Conservation (phyloP, 108 stramenopile species). For the Fistulifera solaris region DNA sequence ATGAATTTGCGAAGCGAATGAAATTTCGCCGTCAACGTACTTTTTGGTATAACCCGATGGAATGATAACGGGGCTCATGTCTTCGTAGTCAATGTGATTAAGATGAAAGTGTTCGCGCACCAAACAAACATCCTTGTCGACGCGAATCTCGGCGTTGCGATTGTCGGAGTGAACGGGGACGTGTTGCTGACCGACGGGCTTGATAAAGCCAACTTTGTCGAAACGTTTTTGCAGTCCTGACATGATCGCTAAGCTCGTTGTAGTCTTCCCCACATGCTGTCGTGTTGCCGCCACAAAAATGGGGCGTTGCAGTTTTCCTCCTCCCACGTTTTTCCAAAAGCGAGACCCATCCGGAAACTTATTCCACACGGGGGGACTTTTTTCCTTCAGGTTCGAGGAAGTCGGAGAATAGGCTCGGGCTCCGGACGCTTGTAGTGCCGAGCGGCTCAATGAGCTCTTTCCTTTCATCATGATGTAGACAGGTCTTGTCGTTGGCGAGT, state of each 20-base stretch:
- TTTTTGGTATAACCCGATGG: slow-evolving; percentile 76
- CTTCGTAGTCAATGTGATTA: slow-evolving; percentile 51
- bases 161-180: slow-evolving; percentile 25
- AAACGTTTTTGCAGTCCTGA: slow-evolving; percentile 81
- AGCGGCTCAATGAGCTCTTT: too few species aligned
- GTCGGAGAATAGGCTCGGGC: too few species aligned
- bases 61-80: slow-evolving; percentile 86
- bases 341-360: slow-evolving; percentile 6
- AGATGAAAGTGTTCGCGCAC: slow-evolving; percentile 69
- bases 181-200: slow-evolving; percentile 72
- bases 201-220: slow-evolving; percentile 84
- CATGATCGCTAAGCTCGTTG: slow-evolving; percentile 67
- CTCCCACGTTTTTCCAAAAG: slow-evolving; percentile 1
- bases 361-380: neutral
- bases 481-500: too few species aligned
- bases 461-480: too few species aligned
- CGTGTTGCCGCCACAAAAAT: slow-evolving; percentile 82
- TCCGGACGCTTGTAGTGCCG: too few species aligned
- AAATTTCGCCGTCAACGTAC: slow-evolving; percentile 77
- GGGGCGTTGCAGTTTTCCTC: slow-evolving; percentile 27
- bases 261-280: slow-evolving; percentile 93
- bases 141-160: slow-evolving; percentile 12
- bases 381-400: neutral
- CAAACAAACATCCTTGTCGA: slow-evolving; percentile 82
- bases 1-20: slow-evolving; percentile 34